Percentiles rank a stretch among this genome's conserved stretches.
phyloP scores from a whole-genome alignment of 495 filamentous ascomycete genomes.

The Daldinia loculata region DNA sequence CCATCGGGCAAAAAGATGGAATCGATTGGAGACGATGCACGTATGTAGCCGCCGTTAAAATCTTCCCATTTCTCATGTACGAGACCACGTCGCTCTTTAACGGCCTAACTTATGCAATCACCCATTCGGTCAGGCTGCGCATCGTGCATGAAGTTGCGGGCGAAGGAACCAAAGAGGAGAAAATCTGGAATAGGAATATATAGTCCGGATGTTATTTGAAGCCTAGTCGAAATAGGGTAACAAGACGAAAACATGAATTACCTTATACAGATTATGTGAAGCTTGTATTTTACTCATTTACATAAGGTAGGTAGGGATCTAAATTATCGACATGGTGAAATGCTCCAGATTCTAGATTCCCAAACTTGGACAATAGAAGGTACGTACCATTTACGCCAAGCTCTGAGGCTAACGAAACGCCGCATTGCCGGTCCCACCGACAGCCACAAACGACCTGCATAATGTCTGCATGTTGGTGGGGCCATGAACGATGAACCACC shows the following conservation, averaged over 20 bases:
- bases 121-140: background rate
- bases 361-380: background rate
- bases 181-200: background rate
- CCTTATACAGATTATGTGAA: background rate
- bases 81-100: background rate
- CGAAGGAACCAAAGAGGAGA: background rate
- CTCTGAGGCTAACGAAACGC: constrained; percentile 28
- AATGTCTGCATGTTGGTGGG: constrained; percentile 21
- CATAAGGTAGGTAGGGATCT: too few species aligned
- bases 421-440: constrained; percentile 28
- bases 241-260: background rate
- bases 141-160: background rate
- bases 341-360: background rate
- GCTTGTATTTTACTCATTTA: too few species aligned
- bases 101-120: background rate
- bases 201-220: constrained; percentile 27
- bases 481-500: constrained; percentile 3
- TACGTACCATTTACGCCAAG: constrained; percentile 14
- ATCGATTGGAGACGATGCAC: constrained; percentile 19
- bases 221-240: background rate
- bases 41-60: constrained; percentile 24
- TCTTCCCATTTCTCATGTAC: background rate
- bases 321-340: too few species aligned
- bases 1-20: constrained; percentile 11
- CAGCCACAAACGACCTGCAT: constrained; percentile 27